Conservation (phyloP, 441 rosid genomes). For the Populus hybrid region DNA sequence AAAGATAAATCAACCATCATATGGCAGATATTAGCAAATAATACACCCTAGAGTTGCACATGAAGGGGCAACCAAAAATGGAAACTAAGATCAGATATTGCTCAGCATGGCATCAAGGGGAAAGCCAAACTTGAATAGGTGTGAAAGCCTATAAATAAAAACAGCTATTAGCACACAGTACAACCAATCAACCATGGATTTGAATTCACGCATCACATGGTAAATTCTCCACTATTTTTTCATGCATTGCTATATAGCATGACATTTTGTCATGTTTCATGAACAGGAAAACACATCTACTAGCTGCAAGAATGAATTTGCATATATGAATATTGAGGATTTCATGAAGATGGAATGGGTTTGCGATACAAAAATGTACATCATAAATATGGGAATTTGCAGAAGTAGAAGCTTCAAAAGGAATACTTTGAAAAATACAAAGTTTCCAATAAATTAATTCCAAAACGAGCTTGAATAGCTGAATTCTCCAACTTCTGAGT, state of each 20-base stretch:
- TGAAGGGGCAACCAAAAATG: neutral
- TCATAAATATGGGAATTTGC: neutral
- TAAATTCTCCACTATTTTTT: neutral
- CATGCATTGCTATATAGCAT: neutral
- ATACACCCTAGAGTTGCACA: neutral
- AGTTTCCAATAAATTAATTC: neutral
- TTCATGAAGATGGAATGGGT: neutral
- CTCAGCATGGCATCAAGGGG: neutral
- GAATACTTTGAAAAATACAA: neutral
- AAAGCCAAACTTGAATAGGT: neutral
- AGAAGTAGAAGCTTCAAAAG: neutral
- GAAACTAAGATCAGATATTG: neutral
- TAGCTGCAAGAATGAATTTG: neutral
- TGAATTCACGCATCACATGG: neutral
- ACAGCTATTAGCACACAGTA: neutral
- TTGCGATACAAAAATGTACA: neutral
- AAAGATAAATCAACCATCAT: conserved; percentile 6
- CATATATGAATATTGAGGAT: neutral
- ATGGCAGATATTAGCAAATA: neutral
- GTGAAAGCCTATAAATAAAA: neutral
- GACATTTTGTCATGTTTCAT: neutral
- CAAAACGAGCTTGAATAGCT: neutral
- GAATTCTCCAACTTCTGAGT: neutral
- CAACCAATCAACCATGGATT: neutral
- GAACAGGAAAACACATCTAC: neutral